A percentile compares a stretch with the other conserved stretches of the same genome.
These are phyloP conservation scores for Amanita pallidorosea DNA, from an alignment of 768 basidiomycete genomes.

Conservation along the genomic window DNA sequence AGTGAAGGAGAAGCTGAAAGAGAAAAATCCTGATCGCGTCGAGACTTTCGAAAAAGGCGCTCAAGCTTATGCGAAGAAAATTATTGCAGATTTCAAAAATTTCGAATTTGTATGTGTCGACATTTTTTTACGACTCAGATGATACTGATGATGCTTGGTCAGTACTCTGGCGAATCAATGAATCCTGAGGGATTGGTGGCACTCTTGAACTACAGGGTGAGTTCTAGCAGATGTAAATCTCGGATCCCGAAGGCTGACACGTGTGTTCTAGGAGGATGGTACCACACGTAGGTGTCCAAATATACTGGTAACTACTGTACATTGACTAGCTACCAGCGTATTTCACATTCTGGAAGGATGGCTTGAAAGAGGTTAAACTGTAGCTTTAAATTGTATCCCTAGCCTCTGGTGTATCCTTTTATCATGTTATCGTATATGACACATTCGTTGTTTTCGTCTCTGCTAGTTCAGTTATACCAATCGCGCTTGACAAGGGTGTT, in stretches of 20 bases:
- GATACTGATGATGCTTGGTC: not conserved
- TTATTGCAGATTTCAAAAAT: conserved; percentile 84
- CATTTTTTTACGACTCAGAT: not conserved
- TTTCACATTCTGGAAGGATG: conserved; percentile 95
- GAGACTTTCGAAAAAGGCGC: conserved; percentile 78
- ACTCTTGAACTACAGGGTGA: conserved; percentile 85
- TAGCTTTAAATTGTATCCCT: conserved; percentile 17
- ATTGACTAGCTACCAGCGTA: conserved; percentile 42
- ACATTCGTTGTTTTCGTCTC: no score
- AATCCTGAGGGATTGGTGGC: conserved; percentile 90
- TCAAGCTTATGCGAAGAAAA: conserved; percentile 70
- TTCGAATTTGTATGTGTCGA: conserved; percentile 71
- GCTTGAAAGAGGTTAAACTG: conserved; percentile 72
- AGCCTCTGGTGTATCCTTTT: not conserved
- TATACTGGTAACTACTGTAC: conserved; percentile 1
- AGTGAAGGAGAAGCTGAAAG: conserved; percentile 56
- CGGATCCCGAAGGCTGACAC: conserved; percentile 7
- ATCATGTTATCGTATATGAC: not conserved
- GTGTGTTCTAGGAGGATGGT: conserved; percentile 52
- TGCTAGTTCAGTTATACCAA: no score
- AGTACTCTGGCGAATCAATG: conserved; percentile 71
- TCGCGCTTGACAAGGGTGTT: no score
- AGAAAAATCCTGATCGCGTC: conserved; percentile 49
- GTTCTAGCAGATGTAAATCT: conserved; percentile 11
- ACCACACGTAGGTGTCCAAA: conserved; percentile 53